Conservation (phyloP, 116 monocot genomes). For the Posidonia oceanica region DNA sequence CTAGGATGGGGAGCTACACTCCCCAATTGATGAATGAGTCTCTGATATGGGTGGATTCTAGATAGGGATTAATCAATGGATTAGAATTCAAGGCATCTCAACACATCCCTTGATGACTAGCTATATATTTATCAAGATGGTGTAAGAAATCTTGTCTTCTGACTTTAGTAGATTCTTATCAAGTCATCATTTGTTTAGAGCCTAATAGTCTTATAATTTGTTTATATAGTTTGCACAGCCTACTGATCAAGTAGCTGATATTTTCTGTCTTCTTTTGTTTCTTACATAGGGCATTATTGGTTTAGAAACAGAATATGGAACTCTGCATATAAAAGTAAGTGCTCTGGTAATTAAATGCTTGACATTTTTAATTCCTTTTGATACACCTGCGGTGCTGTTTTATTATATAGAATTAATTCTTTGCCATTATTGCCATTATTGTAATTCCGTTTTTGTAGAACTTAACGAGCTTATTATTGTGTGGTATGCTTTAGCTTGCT, state of each 20-base stretch:
- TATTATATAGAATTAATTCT: not conserved
- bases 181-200: not conserved
- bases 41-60: not conserved
- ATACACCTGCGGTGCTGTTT: too few relatives aligned
- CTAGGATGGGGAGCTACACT: too few relatives aligned
- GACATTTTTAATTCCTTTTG: not conserved
- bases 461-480: too few relatives aligned
- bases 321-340: constrained; percentile 78
- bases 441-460: not conserved
- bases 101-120: not conserved
- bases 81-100: not conserved
- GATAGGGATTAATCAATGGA: not conserved
- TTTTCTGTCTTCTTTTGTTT: constrained; percentile 2
- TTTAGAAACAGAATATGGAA: constrained; percentile 76
- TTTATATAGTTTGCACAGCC: too few relatives aligned
- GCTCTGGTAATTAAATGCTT: not conserved
- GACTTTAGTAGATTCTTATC: not conserved
- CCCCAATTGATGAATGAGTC: too few relatives aligned
- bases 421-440: not conserved
- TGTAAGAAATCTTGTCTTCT: not conserved
- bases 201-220: not conserved
- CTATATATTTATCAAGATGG: not conserved
- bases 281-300: constrained; percentile 68
- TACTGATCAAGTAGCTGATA: not conserved
- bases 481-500: too few relatives aligned